Evolutionary conservation across 495 filamentous ascomycete genomes (phyloP).

Genomic region (Neurospora sublineolata): DNA sequence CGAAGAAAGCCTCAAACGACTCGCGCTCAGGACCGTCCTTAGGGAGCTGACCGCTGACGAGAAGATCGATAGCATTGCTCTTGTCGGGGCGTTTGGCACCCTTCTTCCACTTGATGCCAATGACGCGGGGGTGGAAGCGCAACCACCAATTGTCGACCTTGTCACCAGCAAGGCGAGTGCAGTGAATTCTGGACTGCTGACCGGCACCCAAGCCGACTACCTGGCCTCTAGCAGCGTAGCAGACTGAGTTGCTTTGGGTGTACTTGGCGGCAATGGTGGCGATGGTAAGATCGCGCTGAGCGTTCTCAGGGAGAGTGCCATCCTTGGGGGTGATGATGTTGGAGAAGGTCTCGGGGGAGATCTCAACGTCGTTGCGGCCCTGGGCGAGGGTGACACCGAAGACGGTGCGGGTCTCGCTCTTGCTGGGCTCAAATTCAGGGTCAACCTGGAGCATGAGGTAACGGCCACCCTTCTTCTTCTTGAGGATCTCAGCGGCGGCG

Average conservation of each 20-base stretch:
- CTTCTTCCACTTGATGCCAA: constrained; percentile 90
- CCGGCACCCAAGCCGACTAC: constrained; percentile 89
- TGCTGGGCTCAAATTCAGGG: constrained; percentile 63
- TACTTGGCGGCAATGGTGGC: constrained; percentile 96
- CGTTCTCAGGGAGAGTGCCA: constrained; percentile 59
- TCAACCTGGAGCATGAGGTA: constrained; percentile 96
- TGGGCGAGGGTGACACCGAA: constrained; percentile 81
- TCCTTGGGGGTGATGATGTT: constrained; percentile 77
- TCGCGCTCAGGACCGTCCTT: constrained; percentile 69
- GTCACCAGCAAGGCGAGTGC: constrained; percentile 94
- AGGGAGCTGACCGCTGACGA: constrained; percentile 80
- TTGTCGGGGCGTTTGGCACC: constrained; percentile 93
- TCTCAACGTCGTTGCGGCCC: constrained; percentile 81
- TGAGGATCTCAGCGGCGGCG: constrained; percentile 79
- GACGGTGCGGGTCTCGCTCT: constrained; percentile 69
- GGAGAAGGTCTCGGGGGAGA: constrained; percentile 75
- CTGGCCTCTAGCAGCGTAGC: constrained; percentile 92
- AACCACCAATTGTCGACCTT: constrained; percentile 99
- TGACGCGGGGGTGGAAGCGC: constrained; percentile 80
- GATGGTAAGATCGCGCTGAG: constrained; percentile 81
- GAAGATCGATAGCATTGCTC: constrained; percentile 92
- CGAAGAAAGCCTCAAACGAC: constrained; percentile 79
- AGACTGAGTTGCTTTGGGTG: constrained; percentile 97
- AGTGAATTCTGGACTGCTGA: constrained; percentile 96
- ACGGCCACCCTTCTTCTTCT: constrained; percentile 96